These are phyloP conservation scores for Ceratobasidium sp. DNA, from an alignment of 1,284 basidiomycete genomes.

Conservation along the genomic window DNA sequence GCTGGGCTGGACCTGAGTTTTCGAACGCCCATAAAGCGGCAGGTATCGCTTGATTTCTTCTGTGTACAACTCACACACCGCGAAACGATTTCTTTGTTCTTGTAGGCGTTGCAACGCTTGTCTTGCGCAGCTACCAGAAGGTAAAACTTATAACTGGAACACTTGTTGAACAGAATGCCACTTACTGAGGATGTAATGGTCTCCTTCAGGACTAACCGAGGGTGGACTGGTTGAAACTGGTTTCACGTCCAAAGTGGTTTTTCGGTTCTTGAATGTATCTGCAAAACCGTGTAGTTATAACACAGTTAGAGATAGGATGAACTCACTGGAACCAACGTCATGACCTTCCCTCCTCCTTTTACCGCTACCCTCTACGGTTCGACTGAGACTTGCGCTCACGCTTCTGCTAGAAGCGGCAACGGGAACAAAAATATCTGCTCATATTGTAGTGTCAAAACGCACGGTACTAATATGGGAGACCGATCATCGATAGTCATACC, in stretches of 20 bases:
- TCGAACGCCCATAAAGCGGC: slow-evolving; percentile 30
- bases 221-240: not conserved
- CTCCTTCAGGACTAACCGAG: slow-evolving; percentile 3
- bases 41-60: slow-evolving; percentile 38
- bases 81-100: slow-evolving; percentile 15
- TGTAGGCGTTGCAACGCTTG: slow-evolving; percentile 12
- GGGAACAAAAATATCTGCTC: too few relatives aligned
- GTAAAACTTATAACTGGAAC: not conserved
- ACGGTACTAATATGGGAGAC: too few relatives aligned
- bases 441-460: too few relatives aligned
- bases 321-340: not conserved
- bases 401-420: not conserved
- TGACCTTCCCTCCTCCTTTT: not conserved
- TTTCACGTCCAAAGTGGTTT: not conserved
- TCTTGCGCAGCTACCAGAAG: slow-evolving; percentile 11
- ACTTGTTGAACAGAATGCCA: not conserved
- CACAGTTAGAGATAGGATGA: not conserved
- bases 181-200: slow-evolving; percentile 29
- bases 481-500: too few relatives aligned
- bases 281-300: not conserved
- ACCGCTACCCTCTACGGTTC: too few relatives aligned
- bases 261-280: not conserved
- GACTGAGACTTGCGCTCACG: not conserved
- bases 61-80: slow-evolving; percentile 23
- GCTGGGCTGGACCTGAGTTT: not conserved